These are phyloP conservation scores for Collybia sordida DNA, from an alignment of 768 basidiomycete species.

Conservation along the genomic window DNA sequence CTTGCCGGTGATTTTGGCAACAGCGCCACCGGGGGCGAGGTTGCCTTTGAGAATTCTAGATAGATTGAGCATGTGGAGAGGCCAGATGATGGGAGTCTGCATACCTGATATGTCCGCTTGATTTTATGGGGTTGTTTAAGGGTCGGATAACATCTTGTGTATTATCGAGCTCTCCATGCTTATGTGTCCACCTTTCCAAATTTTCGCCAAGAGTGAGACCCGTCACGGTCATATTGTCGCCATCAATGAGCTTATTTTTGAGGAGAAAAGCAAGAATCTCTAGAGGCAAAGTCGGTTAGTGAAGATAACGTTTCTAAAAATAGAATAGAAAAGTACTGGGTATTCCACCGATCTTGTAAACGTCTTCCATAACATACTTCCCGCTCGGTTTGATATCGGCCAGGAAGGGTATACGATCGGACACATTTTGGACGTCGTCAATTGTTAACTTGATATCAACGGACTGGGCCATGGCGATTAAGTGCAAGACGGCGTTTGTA, in stretches of 20 bases:
- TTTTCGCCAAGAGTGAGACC: slow-evolving; percentile 91
- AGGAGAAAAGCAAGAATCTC: slow-evolving; percentile 85
- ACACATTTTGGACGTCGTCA: slow-evolving; percentile 93
- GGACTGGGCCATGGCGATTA: slow-evolving; percentile 96
- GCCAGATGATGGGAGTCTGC: slow-evolving; percentile 14
- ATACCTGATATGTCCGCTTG: slow-evolving; percentile 86
- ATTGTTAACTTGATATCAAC: slow-evolving; percentile 87
- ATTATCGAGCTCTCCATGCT: slow-evolving; percentile 72
- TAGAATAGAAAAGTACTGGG: slow-evolving; percentile 63
- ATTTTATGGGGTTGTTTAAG: slow-evolving; percentile 83
- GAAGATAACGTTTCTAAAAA: slow-evolving; percentile 5
- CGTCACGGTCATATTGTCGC: slow-evolving; percentile 88
- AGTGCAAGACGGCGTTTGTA: slow-evolving; percentile 95
- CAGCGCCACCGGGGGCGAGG: slow-evolving; percentile 92
- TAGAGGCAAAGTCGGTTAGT: slow-evolving; percentile 25
- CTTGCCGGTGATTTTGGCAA: slow-evolving; percentile 96
- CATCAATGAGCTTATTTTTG: slow-evolving; percentile 87
- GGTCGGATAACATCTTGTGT: slow-evolving; percentile 88
- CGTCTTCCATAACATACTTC: slow-evolving; percentile 98
- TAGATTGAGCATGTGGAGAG: slow-evolving; percentile 11
- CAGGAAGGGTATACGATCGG: slow-evolving; percentile 90
- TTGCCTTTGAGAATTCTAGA: slow-evolving; percentile 86
- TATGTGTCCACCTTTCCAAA: slow-evolving; percentile 83
- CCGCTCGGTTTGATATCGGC: slow-evolving; percentile 97
- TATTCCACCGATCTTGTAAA: slow-evolving; percentile 94